Evolutionary conservation across 495 filamentous ascomycete genomes (phyloP).

Genomic region (Aspergillus campestris): DNA sequence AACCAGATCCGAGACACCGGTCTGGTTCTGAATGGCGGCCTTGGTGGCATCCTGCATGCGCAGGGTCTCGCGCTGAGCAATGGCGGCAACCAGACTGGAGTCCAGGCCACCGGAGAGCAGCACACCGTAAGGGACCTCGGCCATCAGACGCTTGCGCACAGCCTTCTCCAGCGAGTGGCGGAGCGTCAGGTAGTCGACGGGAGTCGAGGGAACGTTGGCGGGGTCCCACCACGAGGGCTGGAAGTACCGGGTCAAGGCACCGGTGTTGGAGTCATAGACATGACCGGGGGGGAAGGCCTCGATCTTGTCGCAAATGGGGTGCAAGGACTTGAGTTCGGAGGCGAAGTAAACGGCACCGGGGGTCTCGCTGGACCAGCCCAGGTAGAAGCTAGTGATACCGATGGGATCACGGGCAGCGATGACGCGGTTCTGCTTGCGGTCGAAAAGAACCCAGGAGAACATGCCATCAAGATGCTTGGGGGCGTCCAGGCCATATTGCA

Average conservation of each 20-base stretch:
- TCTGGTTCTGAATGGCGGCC: slow-evolving; percentile 28
- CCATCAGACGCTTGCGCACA: slow-evolving; percentile 95
- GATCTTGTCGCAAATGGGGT: slow-evolving; percentile 92
- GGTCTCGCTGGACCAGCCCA: slow-evolving; percentile 75
- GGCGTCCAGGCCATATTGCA: slow-evolving; percentile 84
- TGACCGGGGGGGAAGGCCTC: slow-evolving; percentile 91
- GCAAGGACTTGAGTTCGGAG: slow-evolving; percentile 89
- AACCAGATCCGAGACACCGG: slow-evolving; percentile 62
- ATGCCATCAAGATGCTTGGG: slow-evolving; percentile 96
- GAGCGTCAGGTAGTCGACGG: slow-evolving; percentile 72
- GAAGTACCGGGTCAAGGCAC: slow-evolving; percentile 75
- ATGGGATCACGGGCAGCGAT: slow-evolving; percentile 94
- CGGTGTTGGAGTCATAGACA: slow-evolving; percentile 86
- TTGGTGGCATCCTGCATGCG: slow-evolving; percentile 55
- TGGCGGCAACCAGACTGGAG: slow-evolving; percentile 88
- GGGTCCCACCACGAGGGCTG: slow-evolving; percentile 91
- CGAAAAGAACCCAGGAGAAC: slow-evolving; percentile 98
- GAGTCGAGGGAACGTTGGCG: slow-evolving; percentile 61
- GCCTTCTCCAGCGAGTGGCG: slow-evolving; percentile 78
- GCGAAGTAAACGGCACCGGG: slow-evolving; percentile 89
- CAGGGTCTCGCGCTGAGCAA: slow-evolving; percentile 85
- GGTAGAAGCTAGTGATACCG: slow-evolving; percentile 94
- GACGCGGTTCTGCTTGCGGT: slow-evolving; percentile 82
- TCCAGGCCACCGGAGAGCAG: slow-evolving; percentile 92
- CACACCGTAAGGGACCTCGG: slow-evolving; percentile 96